Evolutionary conservation across 352 stramenopile genomes (phyloP).

Genomic region (Globisporangium nunn): DNA sequence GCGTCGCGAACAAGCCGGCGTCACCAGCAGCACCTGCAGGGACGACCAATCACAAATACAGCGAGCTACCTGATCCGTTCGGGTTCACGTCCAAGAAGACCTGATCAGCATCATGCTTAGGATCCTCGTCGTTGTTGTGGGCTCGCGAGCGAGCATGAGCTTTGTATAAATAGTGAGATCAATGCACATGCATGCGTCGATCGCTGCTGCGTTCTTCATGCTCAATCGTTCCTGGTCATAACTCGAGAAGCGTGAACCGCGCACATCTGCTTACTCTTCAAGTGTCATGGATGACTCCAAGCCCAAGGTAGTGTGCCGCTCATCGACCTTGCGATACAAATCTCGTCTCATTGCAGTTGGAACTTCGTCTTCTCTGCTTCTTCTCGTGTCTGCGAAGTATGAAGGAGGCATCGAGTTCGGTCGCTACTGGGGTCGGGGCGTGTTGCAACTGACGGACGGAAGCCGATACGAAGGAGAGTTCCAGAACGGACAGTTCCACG

Average conservation of each 20-base stretch:
- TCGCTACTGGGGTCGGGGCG: constrained; percentile 48
- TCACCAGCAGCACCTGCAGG: constrained; percentile 2
- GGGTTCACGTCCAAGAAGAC: constrained; percentile 55
- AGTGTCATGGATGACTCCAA: constrained; percentile 10
- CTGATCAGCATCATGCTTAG: not conserved
- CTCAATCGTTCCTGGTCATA: not conserved
- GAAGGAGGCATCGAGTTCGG: constrained; percentile 50
- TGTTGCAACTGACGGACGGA: constrained; percentile 48
- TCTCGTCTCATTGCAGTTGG: not conserved
- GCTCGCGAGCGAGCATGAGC: no score
- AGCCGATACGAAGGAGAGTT: constrained; percentile 80
- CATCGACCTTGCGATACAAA: not conserved
- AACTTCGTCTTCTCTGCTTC: no score
- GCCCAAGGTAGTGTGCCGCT: constrained; percentile 9
- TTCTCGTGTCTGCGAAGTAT: constrained; percentile 23
- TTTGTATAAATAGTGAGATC: no score
- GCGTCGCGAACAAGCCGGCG: not conserved
- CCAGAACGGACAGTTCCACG: constrained; percentile 73
- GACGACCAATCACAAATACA: constrained; percentile 25
- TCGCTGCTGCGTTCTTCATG: not conserved
- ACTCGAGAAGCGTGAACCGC: not conserved
- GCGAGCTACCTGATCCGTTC: constrained; percentile 55
- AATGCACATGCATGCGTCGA: no score
- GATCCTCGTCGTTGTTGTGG: no score
- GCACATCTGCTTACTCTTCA: no score